A percentile compares a stretch with the other conserved stretches of the same genome.
These are phyloP conservation scores for Coniferiporia sulphurascens DNA, from an alignment of 1,284 basidiomycete genomes.

Conservation along the genomic window DNA sequence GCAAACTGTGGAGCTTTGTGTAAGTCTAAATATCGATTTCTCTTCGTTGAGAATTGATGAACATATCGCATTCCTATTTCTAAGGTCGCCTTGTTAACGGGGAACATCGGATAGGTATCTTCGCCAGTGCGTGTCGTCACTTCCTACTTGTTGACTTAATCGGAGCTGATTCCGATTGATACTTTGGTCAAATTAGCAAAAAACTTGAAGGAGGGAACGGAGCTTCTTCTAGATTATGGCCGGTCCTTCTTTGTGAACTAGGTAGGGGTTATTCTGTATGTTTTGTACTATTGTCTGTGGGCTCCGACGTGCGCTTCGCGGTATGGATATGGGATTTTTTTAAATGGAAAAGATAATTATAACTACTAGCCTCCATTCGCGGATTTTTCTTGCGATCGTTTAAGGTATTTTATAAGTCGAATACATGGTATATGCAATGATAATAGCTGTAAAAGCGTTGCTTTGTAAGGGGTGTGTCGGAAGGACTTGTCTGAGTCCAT, in stretches of 20 bases:
- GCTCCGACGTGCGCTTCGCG: no score
- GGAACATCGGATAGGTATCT: constrained; percentile 54
- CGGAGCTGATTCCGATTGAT: background rate
- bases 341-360: no score
- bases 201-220: constrained; percentile 35
- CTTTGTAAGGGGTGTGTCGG: no score
- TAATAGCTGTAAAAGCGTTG: no score
- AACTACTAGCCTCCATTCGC: no score
- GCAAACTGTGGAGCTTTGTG: constrained; percentile 44
- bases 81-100: constrained; percentile 54
- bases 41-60: constrained; percentile 9
- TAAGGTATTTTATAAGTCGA: no score
- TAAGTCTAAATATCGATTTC: constrained; percentile 25
- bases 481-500: no score
- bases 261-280: no score
- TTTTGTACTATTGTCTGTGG: no score
- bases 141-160: background rate
- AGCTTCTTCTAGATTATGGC: constrained; percentile 52
- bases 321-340: no score
- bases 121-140: constrained; percentile 38
- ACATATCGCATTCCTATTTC: background rate
- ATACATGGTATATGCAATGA: no score
- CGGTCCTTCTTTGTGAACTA: constrained; percentile 33
- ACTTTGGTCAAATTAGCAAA: constrained; percentile 25
- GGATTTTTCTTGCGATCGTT: no score